phyloP scores from a whole-genome alignment of 2,329 filamentous ascomycete species.

The Diaporthe sp. region DNA sequence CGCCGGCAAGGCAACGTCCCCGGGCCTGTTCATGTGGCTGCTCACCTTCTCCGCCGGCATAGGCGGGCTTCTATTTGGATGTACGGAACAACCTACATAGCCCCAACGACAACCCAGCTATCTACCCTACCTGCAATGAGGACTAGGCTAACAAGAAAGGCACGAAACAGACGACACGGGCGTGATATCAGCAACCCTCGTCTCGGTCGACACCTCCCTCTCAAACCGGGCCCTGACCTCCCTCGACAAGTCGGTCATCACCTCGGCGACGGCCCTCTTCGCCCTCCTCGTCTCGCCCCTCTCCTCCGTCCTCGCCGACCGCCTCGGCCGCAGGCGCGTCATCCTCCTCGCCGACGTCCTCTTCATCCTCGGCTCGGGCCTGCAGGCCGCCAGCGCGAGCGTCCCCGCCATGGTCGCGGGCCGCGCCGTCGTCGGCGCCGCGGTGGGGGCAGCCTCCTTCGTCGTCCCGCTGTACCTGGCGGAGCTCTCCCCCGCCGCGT shows the following conservation, averaged over 20 bases:
- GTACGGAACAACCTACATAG: slow-evolving; percentile 50
- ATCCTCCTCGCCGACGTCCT: slow-evolving; percentile 75
- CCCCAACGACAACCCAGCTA: too few species aligned
- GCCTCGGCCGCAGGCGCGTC: slow-evolving; percentile 71
- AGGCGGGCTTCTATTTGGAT: slow-evolving; percentile 77
- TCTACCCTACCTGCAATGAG: not conserved
- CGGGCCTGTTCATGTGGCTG: slow-evolving; percentile 69
- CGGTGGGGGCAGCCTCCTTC: slow-evolving; percentile 82
- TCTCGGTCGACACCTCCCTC: slow-evolving; percentile 72
- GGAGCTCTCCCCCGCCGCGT: slow-evolving; percentile 82
- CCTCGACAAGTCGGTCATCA: slow-evolving; percentile 78
- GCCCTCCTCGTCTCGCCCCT: slow-evolving; percentile 74
- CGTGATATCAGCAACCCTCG: slow-evolving; percentile 76
- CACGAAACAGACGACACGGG: slow-evolving; percentile 70
- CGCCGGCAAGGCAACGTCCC: slow-evolving; percentile 41
- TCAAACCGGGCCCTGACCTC: slow-evolving; percentile 68
- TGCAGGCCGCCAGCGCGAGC: slow-evolving; percentile 70
- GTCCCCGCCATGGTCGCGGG: slow-evolving; percentile 77
- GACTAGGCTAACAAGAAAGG: slow-evolving; percentile 27
- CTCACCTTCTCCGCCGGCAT: slow-evolving; percentile 75
- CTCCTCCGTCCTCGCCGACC: slow-evolving; percentile 74
- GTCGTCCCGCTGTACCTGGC: slow-evolving; percentile 91
- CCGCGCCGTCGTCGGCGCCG: slow-evolving; percentile 77
- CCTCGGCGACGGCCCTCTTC: slow-evolving; percentile 76
- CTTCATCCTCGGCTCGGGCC: slow-evolving; percentile 75